phyloP scores from a whole-genome alignment of 2,329 filamentous ascomycete genomes.

The Cadophora malorum region DNA sequence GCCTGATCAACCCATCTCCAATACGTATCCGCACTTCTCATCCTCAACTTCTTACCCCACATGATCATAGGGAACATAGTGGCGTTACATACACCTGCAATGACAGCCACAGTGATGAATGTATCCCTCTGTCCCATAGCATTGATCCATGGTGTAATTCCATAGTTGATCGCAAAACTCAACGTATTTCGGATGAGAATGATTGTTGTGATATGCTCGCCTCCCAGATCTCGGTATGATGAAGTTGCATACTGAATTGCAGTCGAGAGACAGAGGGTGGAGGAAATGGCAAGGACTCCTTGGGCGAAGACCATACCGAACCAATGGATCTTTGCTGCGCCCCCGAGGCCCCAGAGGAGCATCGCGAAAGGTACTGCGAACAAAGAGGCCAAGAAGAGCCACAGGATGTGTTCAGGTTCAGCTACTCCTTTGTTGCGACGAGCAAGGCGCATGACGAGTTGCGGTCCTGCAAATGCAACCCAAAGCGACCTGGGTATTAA shows the following conservation, averaged over 20 bases:
- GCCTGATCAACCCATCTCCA: conserved; percentile 35
- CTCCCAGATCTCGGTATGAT: conserved; percentile 53
- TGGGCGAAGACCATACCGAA: conserved; percentile 55
- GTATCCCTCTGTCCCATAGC: conserved; percentile 50
- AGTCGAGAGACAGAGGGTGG: conserved; percentile 50
- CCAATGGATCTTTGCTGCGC: conserved; percentile 51
- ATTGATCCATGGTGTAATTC: conserved; percentile 53
- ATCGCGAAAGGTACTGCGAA: conserved; percentile 52
- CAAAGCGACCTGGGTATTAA: conserved; percentile 29
- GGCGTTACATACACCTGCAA: conserved; percentile 32
- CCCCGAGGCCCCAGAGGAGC: conserved; percentile 57
- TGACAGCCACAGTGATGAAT: conserved; percentile 50
- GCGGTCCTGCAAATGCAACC: conserved; percentile 32
- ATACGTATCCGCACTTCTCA: conserved; percentile 32
- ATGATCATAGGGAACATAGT: conserved; percentile 37
- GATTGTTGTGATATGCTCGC: conserved; percentile 55
- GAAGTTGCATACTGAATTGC: conserved; percentile 55
- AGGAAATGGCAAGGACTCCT: conserved; percentile 47
- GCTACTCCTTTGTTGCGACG: conserved; percentile 49
- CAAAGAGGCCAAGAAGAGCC: conserved; percentile 45
- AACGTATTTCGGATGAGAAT: conserved; percentile 56
- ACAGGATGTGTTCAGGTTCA: conserved; percentile 44
- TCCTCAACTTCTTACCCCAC: conserved; percentile 34
- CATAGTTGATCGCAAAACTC: conserved; percentile 57
- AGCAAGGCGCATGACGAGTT: conserved; percentile 44